Conservation (phyloP, 805 yeast species). For the Candida hungchunana region DNA sequence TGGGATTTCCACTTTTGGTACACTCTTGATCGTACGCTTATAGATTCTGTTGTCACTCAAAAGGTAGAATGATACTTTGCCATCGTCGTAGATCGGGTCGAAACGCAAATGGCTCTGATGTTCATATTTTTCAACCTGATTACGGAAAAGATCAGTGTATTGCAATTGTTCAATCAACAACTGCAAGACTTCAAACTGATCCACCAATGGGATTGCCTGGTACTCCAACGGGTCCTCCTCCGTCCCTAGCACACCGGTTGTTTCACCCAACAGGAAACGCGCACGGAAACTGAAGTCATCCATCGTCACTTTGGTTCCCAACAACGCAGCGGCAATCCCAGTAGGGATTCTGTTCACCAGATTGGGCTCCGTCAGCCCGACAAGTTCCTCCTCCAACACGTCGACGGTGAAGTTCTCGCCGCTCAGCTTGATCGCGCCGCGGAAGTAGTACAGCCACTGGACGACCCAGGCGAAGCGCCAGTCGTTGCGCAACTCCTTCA, state of each 20-base stretch:
- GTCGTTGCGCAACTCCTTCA: conserved; percentile 33
- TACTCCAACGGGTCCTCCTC: conserved; percentile 31
- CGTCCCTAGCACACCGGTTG: conserved; percentile 20
- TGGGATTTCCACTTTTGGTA: conserved; percentile 32
- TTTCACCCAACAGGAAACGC: conserved; percentile 25
- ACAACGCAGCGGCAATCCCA: conserved; percentile 18
- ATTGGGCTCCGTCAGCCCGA: conserved; percentile 39
- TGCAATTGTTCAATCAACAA: conserved; percentile 41
- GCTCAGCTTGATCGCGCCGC: conserved; percentile 46
- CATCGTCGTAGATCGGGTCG: conserved; percentile 28
- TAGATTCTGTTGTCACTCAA: conserved; percentile 53
- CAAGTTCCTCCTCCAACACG: conserved; percentile 53
- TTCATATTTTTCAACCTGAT: conserved; percentile 40
- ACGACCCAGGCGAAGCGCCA: conserved; percentile 37
- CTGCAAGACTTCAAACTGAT: conserved; percentile 47
- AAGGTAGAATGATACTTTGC: conserved; percentile 29
- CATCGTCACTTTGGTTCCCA: conserved; percentile 21
- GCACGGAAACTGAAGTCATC: conserved; percentile 27
- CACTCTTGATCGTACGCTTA: conserved; percentile 29
- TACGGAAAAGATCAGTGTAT: conserved; percentile 41
- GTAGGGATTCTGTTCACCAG: conserved; percentile 40
- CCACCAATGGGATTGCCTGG: conserved; percentile 37
- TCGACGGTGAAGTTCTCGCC: conserved; percentile 55
- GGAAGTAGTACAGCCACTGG: conserved; percentile 54
- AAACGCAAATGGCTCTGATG: conserved; percentile 28